These are phyloP conservation scores for Bipolaris oryzae DNA, from an alignment of 2,329 filamentous ascomycete genomes.

Conservation along the genomic window DNA sequence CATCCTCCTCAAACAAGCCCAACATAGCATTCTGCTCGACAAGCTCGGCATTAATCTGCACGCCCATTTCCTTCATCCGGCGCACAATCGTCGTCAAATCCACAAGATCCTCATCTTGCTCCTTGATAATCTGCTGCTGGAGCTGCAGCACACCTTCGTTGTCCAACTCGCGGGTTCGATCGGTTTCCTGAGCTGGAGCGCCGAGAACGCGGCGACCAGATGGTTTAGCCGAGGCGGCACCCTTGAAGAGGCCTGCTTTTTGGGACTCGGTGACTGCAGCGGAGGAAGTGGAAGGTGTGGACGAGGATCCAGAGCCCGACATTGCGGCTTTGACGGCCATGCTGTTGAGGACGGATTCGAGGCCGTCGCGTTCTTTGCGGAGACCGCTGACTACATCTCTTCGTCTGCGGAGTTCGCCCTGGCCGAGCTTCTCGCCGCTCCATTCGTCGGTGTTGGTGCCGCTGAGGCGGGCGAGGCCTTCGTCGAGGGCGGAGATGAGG, in stretches of 20 bases:
- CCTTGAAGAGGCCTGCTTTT: constrained; percentile 46
- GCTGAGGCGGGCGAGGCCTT: constrained; percentile 61
- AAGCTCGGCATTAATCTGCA: constrained; percentile 76
- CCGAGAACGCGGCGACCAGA: constrained; percentile 71
- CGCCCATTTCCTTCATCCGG: constrained; percentile 77
- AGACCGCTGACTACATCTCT: constrained; percentile 73
- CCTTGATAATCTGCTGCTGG: constrained; percentile 73
- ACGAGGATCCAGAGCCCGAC: constrained; percentile 49
- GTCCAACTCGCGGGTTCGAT: constrained; percentile 76
- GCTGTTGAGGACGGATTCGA: constrained; percentile 74
- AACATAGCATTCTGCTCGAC: constrained; percentile 75
- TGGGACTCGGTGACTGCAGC: constrained; percentile 44
- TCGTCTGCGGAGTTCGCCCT: constrained; percentile 74
- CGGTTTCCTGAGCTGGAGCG: constrained; percentile 74
- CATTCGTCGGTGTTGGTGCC: constrained; percentile 48
- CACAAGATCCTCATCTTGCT: constrained; percentile 76
- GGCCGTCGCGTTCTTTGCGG: constrained; percentile 73
- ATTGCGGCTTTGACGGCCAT: constrained; percentile 59
- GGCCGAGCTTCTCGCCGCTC: constrained; percentile 62
- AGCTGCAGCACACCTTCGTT: constrained; percentile 76
- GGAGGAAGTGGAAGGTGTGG: constrained; percentile 38
- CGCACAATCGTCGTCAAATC: constrained; percentile 71
- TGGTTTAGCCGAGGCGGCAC: constrained; percentile 21
- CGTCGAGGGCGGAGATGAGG: constrained; percentile 67
- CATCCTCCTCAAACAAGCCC: constrained; percentile 68